Evolutionary conservation across 257 asterid genomes (phyloP).

Genomic region (Solanum ossicruentum): DNA sequence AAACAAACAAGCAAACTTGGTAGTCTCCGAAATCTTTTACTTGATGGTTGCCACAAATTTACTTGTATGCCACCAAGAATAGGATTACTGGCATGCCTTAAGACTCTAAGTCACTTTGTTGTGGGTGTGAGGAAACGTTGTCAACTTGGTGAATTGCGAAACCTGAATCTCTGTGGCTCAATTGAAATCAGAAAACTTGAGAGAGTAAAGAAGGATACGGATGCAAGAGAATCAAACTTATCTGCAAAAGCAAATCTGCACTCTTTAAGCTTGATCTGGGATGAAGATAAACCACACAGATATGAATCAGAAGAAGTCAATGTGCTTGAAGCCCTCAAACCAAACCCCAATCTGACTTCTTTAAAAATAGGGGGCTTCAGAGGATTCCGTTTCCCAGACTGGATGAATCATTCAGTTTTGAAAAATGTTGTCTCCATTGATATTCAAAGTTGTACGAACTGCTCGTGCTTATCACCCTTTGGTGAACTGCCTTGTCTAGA

Average conservation of each 20-base stretch:
- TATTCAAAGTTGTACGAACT: not conserved
- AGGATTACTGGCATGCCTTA: not conserved
- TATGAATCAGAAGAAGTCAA: not conserved
- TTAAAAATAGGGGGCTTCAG: not conserved
- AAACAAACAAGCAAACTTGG: not conserved
- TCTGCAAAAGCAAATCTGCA: not conserved
- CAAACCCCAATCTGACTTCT: not conserved
- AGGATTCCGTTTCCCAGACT: not conserved
- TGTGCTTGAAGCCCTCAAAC: not conserved
- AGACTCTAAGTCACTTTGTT: not conserved
- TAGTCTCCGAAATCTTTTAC: not conserved
- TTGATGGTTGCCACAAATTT: fast-evolving
- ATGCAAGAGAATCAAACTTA: not conserved
- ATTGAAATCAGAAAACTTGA: not conserved
- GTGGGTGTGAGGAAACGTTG: not conserved
- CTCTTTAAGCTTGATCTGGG: not conserved
- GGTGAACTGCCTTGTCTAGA: not conserved
- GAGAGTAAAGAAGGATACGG: not conserved
- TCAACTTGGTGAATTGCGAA: not conserved
- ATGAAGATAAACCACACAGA: not conserved
- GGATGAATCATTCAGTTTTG: not conserved
- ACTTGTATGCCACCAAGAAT: not conserved
- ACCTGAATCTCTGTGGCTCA: not conserved
- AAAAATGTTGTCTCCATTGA: fast-evolving
- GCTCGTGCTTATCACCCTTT: not conserved